Evolutionary conservation across 768 basidiomycete genomes (phyloP).

Genomic region (Hericium rajendrae): DNA sequence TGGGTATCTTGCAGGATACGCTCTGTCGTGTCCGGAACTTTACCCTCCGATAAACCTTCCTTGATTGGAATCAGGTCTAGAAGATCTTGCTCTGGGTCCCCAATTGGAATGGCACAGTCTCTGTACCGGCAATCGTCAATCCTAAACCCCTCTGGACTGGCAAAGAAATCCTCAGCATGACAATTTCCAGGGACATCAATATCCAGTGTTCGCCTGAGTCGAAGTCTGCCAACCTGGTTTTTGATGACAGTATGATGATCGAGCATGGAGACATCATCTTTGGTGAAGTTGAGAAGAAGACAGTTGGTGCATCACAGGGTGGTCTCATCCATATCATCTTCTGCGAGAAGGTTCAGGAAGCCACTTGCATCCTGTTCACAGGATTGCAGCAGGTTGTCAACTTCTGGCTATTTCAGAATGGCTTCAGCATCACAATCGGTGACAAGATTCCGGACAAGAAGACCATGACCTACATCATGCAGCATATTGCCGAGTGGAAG

Average conservation of each 20-base stretch:
- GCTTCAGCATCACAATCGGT: slow-evolving; percentile 97
- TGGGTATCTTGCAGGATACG: slow-evolving; percentile 99
- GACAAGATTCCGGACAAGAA: slow-evolving; percentile 90
- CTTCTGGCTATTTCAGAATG: slow-evolving; percentile 97
- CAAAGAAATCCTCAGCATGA: slow-evolving; percentile 89
- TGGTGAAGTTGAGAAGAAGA: slow-evolving; percentile 96
- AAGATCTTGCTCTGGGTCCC: slow-evolving; percentile 98
- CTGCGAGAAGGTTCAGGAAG: slow-evolving; percentile 93
- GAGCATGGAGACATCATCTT: slow-evolving; percentile 96
- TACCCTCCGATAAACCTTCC: slow-evolving; percentile 88
- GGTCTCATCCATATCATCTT: slow-evolving; percentile 95
- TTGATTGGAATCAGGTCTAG: slow-evolving; percentile 94
- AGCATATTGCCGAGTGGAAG: slow-evolving; percentile 77
- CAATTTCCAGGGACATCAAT: slow-evolving; percentile 93
- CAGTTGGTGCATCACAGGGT: slow-evolving; percentile 89
- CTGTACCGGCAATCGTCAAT: slow-evolving; percentile 89
- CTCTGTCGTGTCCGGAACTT: slow-evolving; percentile 96
- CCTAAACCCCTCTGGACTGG: slow-evolving; percentile 98
- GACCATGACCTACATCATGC: slow-evolving; percentile 82
- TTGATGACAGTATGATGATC: slow-evolving; percentile 91
- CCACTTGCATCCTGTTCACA: slow-evolving; percentile 82
- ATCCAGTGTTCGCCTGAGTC: slow-evolving; percentile 75
- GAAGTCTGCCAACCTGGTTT: slow-evolving; percentile 68
- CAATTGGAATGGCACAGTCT: slow-evolving; percentile 91
- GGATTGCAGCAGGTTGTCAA: slow-evolving; percentile 95